Evolutionary conservation across 371 early-diverging fungal species (phyloP).

Genomic region (Rhizomucor pusillus): DNA sequence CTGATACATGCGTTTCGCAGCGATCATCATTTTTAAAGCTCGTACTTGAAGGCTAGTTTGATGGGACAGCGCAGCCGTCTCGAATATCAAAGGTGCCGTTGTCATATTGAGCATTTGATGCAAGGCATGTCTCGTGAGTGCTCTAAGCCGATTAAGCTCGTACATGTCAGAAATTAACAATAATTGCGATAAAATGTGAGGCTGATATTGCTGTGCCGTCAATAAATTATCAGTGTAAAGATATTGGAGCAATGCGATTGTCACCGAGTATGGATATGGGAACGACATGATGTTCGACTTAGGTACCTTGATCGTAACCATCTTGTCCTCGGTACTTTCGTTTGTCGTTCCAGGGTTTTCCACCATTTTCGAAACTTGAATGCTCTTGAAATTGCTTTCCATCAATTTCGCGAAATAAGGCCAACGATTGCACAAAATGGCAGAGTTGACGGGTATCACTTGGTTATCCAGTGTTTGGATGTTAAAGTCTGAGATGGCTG

Average conservation of each 20-base stretch:
- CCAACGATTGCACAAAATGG: constrained; percentile 65
- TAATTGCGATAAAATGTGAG: constrained; percentile 54
- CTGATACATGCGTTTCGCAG: constrained; percentile 39
- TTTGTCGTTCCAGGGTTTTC: constrained; percentile 1
- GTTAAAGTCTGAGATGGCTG: constrained; percentile 59
- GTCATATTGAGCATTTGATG: constrained; percentile 54
- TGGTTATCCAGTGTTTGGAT: constrained; percentile 59
- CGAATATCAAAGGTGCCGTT: constrained; percentile 57
- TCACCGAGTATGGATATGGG: constrained; percentile 53
- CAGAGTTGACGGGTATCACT: constrained; percentile 63
- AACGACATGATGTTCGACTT: constrained; percentile 29
- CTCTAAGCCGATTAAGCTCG: constrained; percentile 48
- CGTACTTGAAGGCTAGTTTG: constrained; percentile 52
- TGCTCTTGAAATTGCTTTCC: constrained; percentile 34
- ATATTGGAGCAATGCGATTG: constrained; percentile 57
- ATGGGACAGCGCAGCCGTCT: constrained; percentile 46
- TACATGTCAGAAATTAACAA: constrained; percentile 54
- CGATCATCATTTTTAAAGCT: constrained; percentile 48
- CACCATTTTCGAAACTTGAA: neutral
- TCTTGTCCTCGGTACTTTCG: neutral
- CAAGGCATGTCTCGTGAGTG: constrained; percentile 46
- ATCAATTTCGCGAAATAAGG: constrained; percentile 57
- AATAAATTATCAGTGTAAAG: constrained; percentile 61
- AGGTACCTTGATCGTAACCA: constrained; percentile 1
- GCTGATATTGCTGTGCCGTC: constrained; percentile 47